These are phyloP conservation scores for Lavandula angustifolia DNA, from an alignment of 257 asterid species.

Conservation along the genomic window DNA sequence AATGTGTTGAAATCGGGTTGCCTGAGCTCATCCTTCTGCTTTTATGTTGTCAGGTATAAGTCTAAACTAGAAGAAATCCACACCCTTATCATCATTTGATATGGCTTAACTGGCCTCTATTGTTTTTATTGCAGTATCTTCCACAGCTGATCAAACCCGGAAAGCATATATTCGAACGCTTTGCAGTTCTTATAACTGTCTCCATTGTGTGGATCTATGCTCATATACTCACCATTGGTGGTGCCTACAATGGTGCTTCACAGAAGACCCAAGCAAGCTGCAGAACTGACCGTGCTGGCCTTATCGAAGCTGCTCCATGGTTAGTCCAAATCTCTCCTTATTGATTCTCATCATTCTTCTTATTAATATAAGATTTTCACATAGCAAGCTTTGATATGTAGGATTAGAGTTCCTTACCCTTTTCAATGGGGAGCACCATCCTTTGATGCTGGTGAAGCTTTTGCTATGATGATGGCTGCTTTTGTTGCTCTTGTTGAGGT, in stretches of 20 bases:
- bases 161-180: conserved; percentile 60
- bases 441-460: conserved; percentile 93
- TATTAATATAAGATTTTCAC: too few species aligned
- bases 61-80: background rate
- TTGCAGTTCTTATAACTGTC: conserved; percentile 65
- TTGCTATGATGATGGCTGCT: conserved; percentile 95
- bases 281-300: conserved; percentile 82
- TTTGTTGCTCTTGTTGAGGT: conserved; percentile 90
- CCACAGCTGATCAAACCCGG: conserved; percentile 57
- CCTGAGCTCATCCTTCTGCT: conserved; percentile 80
- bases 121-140: conserved; percentile 62
- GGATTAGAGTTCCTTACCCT: conserved; percentile 86
- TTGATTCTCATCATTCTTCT: too few species aligned
- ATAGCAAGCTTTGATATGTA: too few species aligned
- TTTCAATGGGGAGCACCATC: conserved; percentile 96
- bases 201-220: conserved; percentile 78
- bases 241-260: conserved; percentile 58
- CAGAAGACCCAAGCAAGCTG: conserved; percentile 61
- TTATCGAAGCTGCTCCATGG: conserved; percentile 69
- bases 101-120: background rate
- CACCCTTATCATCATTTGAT: background rate
- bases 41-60: conserved; percentile 65
- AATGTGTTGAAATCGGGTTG: conserved; percentile 86
- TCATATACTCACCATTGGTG: conserved; percentile 68
- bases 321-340: too few species aligned